Conservation (phyloP, 164 flowering plant species). For the Warburgia ugandensis region DNA sequence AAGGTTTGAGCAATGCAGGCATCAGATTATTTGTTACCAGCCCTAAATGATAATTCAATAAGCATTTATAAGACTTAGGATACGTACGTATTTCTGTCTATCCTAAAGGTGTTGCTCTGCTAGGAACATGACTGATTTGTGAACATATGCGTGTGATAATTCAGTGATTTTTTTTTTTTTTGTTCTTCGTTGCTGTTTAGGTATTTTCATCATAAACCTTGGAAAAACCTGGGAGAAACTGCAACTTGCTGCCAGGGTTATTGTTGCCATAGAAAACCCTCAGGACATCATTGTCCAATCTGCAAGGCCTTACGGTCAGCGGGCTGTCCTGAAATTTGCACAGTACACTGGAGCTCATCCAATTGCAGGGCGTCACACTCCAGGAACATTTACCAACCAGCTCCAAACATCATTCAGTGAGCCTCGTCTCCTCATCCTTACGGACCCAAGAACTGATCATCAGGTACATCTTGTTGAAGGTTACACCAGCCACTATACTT, state of each 20-base stretch:
- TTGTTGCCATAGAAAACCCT: slow-evolving; percentile 81
- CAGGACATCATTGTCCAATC: slow-evolving; percentile 89
- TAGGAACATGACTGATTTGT: no score
- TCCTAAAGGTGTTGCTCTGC: no score
- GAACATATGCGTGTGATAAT: no score
- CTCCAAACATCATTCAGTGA: slow-evolving; percentile 73
- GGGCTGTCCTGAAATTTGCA: slow-evolving; percentile 82
- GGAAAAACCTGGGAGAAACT: slow-evolving; percentile 91
- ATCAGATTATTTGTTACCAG: no score
- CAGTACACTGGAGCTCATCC: slow-evolving; percentile 73
- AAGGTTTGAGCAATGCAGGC: no score
- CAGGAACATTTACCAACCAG: slow-evolving; percentile 89
- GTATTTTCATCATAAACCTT: slow-evolving; percentile 71
- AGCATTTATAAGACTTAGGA: no score
- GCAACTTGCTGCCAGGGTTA: slow-evolving; percentile 72
- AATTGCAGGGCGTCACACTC: slow-evolving; percentile 86
- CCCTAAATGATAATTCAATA: no score
- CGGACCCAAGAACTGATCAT: slow-evolving; percentile 69
- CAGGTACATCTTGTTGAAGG: slow-evolving; percentile 16
- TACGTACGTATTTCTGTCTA: no score
- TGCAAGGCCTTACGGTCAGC: slow-evolving; percentile 91
- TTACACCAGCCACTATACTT: neutral
- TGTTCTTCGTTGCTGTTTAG: slow-evolving; percentile 22
- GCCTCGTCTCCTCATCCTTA: slow-evolving; percentile 79
- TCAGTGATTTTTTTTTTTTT: no score